Evolutionary conservation across 352 stramenopile genomes (phyloP).

Genomic region (Phytophthora crassamura): DNA sequence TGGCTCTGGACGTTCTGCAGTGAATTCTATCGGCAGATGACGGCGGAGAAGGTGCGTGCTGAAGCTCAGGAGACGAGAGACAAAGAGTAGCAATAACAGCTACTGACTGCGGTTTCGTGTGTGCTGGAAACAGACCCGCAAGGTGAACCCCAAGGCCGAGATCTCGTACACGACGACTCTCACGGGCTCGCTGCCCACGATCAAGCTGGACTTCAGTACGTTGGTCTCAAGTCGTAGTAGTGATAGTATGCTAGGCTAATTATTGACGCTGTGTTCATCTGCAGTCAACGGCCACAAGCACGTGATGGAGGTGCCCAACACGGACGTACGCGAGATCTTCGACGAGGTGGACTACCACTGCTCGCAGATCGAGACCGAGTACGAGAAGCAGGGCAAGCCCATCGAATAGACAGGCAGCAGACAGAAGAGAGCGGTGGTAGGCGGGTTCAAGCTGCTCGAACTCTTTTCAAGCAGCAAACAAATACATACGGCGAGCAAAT

Average conservation of each 20-base stretch:
- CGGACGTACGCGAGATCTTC: slow-evolving; percentile 86
- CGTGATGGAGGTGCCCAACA: slow-evolving; percentile 67
- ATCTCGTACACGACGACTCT: slow-evolving; percentile 67
- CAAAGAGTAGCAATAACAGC: background rate
- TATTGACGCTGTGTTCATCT: slow-evolving; percentile 8
- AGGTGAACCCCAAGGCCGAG: slow-evolving; percentile 84
- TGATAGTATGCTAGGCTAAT: too few relatives aligned
- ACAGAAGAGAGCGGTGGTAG: slow-evolving; percentile 15
- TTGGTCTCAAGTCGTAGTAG: background rate
- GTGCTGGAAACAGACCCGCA: slow-evolving; percentile 51
- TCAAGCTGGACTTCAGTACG: slow-evolving; percentile 88
- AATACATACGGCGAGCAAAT: slow-evolving; percentile 24
- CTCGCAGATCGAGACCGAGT: slow-evolving; percentile 89
- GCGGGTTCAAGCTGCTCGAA: slow-evolving; percentile 14
- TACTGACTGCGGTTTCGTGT: slow-evolving; percentile 4
- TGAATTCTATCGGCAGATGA: slow-evolving; percentile 89
- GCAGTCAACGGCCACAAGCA: slow-evolving; percentile 85
- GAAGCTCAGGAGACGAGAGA: background rate
- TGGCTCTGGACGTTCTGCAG: slow-evolving; percentile 32
- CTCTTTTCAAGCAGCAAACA: slow-evolving; percentile 22
- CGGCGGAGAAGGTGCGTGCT: slow-evolving; percentile 67
- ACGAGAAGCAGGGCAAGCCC: slow-evolving; percentile 81
- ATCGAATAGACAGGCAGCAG: slow-evolving; percentile 68
- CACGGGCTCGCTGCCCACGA: slow-evolving; percentile 58
- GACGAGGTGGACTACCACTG: slow-evolving; percentile 86